These are phyloP conservation scores for Microdochium paspali DNA, from an alignment of 2,329 filamentous ascomycete species.

Conservation along the genomic window DNA sequence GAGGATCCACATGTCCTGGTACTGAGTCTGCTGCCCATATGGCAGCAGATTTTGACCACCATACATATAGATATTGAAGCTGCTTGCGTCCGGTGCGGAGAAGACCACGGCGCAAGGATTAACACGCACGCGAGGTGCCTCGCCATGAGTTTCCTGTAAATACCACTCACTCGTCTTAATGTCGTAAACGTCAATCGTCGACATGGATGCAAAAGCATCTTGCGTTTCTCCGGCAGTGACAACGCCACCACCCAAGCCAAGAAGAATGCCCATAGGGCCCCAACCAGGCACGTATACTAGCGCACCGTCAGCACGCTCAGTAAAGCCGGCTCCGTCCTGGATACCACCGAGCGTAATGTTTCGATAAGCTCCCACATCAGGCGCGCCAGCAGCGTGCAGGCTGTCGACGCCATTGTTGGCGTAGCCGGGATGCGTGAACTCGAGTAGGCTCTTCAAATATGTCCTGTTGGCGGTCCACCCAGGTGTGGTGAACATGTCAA, in stretches of 20 bases:
- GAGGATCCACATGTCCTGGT: constrained; percentile 67
- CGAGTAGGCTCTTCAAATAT: constrained; percentile 65
- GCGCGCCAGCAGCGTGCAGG: constrained; percentile 46
- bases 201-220: constrained; percentile 50
- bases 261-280: constrained; percentile 58
- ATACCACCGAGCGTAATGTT: constrained; percentile 67
- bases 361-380: constrained; percentile 53
- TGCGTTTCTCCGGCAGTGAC: constrained; percentile 27
- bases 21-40: constrained; percentile 44
- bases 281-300: constrained; percentile 69
- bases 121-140: constrained; percentile 53
- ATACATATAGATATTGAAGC: constrained; percentile 71
- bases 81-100: constrained; percentile 61
- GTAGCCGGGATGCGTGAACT: constrained; percentile 67
- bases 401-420: constrained; percentile 52
- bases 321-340: constrained; percentile 57
- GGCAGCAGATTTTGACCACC: constrained; percentile 67
- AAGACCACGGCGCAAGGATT: constrained; percentile 64
- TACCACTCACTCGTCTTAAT: constrained; percentile 65
- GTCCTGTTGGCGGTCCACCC: constrained; percentile 63
- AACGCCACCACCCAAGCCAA: constrained; percentile 65
- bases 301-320: constrained; percentile 64
- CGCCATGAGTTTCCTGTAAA: constrained; percentile 59
- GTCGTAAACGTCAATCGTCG: constrained; percentile 62
- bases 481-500: constrained; percentile 47